These are phyloP conservation scores for Aspergillus ostianus DNA, from an alignment of 495 filamentous ascomycete species.

Conservation along the genomic window DNA sequence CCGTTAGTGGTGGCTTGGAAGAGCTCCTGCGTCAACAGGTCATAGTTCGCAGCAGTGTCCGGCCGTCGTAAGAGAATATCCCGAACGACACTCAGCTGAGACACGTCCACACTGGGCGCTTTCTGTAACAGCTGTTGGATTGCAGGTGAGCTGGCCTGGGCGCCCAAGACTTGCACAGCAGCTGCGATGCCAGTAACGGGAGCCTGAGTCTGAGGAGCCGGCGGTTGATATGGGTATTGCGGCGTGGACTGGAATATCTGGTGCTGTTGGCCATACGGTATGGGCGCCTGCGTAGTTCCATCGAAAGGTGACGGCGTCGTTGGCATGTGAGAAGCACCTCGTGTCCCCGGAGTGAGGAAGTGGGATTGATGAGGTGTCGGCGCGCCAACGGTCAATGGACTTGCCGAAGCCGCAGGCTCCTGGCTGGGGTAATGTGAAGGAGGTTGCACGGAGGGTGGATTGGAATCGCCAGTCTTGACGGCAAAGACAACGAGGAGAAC, in stretches of 20 bases:
- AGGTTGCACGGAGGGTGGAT: constrained; percentile 44
- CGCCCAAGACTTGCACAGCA: constrained; percentile 54
- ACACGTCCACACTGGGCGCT: constrained; percentile 57
- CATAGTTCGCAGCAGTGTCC: constrained; percentile 37
- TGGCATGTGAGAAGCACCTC: constrained; percentile 22
- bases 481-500: constrained; percentile 77
- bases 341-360: constrained; percentile 29
- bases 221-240: constrained; percentile 18
- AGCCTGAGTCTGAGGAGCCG: constrained; percentile 14
- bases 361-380: constrained; percentile 38
- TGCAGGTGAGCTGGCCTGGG: constrained; percentile 57
- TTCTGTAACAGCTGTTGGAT: constrained; percentile 67
- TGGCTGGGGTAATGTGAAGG: constrained; percentile 43
- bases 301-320: constrained; percentile 25
- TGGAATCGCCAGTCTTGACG: constrained; percentile 52
- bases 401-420: constrained; percentile 37
- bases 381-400: constrained; percentile 44
- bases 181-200: constrained; percentile 26
- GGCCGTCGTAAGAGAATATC: constrained; percentile 56
- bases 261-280: constrained; percentile 32
- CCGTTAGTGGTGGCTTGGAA: constrained; percentile 38
- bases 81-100: constrained; percentile 63
- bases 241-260: constrained; percentile 28
- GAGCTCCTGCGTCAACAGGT: constrained; percentile 37
- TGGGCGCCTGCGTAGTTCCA: constrained; percentile 28